Conservation (phyloP, 2,329 filamentous ascomycete species). For the Phialemoniopsis sp. region DNA sequence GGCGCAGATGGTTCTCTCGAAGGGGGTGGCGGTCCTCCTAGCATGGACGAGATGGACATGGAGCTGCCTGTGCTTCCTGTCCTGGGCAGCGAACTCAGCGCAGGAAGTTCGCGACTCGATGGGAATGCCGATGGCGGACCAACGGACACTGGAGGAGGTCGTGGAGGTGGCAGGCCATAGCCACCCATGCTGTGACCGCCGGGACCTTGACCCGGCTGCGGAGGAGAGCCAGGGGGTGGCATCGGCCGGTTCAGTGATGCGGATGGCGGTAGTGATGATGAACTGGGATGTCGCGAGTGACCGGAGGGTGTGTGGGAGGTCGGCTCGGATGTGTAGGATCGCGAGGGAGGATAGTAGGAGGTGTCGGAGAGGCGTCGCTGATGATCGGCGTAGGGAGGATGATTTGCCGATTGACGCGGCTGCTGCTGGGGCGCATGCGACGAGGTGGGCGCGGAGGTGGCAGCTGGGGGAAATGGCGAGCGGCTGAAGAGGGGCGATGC, state of each 20-base stretch:
- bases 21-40: slow-evolving; percentile 43
- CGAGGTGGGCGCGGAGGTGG: slow-evolving; percentile 10
- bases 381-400: slow-evolving; percentile 19
- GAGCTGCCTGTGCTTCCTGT: slow-evolving; percentile 44
- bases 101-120: slow-evolving; percentile 47
- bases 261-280: slow-evolving; percentile 37
- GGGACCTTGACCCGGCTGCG: slow-evolving; percentile 23
- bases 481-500: slow-evolving; percentile 24
- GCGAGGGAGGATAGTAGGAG: slow-evolving; percentile 32
- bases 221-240: slow-evolving; percentile 41
- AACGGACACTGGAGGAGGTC: slow-evolving; percentile 35
- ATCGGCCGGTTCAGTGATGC: slow-evolving; percentile 33
- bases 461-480: slow-evolving; percentile 17
- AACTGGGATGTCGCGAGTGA: slow-evolving; percentile 37
- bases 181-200: slow-evolving; percentile 23
- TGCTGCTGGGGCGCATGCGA: slow-evolving; percentile 10
- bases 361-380: slow-evolving; percentile 37
- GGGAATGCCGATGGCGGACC: slow-evolving; percentile 40
- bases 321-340: slow-evolving; percentile 24
- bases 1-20: slow-evolving; percentile 27
- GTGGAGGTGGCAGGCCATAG: slow-evolving; percentile 42
- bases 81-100: slow-evolving; percentile 44
- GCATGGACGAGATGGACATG: slow-evolving; percentile 60
- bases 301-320: slow-evolving; percentile 20
- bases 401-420: slow-evolving; percentile 10